Base-by-base conservation (phyloP, 2,329 filamentous ascomycete species). In the Fusarium sp. region DNA sequence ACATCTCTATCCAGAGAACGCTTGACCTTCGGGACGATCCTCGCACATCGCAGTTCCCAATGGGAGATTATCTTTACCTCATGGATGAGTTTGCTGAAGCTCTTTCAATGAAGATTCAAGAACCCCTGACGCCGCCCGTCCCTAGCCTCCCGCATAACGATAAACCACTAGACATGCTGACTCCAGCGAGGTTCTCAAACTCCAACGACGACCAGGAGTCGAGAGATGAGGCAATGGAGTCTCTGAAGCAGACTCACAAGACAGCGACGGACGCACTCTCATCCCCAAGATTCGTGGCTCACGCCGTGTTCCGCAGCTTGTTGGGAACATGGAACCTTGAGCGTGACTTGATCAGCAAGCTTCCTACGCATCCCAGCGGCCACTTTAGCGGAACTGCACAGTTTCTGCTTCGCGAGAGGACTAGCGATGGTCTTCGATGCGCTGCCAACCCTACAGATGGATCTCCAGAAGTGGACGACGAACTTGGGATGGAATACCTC, bases 11-110 rank as follows among this genome's bases (percentile, higher is more conserved):
- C 9, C 79, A 83, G 31, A 81, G 84, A 24, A 87, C 88, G 0
- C 77, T 89, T 0, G 75, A 80, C 4, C 84, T 93, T 35, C 87
- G 92, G 14, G 77, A 77, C 24, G 87, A 88, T 74, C 85, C 82
- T 11, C 87, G 84, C 7, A 82, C 83, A 74, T 92, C 80, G 69
- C 94, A 96, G 75, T 96, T 95, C 75, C 94, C 93, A 40, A 95
- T 96, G 92, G 92, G 91, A 11, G 94, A 97, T 80, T 96, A 95
- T 79, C 82, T 90, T 9, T 95, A 91, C 69, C 82, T 96, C 14
- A 92, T 96, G 86, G 91, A 94, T 73, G 89, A 92, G 14, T 90
- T 95, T 67, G 85, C 91, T 14, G 80, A 86, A 3, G 88, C 90
- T 0, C 83, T 94, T 3, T 85, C 83, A 1, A 84, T 94, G 10